These are phyloP conservation scores for Kregervanrija delftensis DNA, from an alignment of 805 yeast genomes.

Conservation along the genomic window DNA sequence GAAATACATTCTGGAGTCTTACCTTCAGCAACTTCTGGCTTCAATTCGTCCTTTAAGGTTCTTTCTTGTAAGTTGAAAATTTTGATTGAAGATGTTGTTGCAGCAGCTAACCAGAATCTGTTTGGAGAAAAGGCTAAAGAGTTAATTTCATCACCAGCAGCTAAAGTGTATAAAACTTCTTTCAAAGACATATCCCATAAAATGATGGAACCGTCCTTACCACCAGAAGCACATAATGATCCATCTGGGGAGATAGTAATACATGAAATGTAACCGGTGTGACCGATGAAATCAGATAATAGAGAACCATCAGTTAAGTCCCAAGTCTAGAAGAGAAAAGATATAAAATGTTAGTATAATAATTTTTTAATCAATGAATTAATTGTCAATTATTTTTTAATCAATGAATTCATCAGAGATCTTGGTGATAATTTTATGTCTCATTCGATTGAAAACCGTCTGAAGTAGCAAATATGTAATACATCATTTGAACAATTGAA, in stretches of 20 bases:
- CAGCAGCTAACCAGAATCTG: constrained; percentile 99
- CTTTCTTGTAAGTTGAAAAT: constrained; percentile 96
- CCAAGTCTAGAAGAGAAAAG: constrained; percentile 66
- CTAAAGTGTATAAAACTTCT: constrained; percentile 84
- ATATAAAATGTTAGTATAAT: constrained; percentile 15
- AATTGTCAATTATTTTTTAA: background rate
- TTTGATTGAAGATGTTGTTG: constrained; percentile 96
- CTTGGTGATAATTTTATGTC: constrained; percentile 96
- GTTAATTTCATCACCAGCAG: constrained; percentile 93
- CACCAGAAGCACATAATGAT: constrained; percentile 98
- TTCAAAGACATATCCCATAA: constrained; percentile 93
- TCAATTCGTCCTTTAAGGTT: constrained; percentile 90
- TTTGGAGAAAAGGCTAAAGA: constrained; percentile 99
- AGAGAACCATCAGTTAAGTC: constrained; percentile 68
- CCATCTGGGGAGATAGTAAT: constrained; percentile 99
- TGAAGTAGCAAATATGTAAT: constrained; percentile 97
- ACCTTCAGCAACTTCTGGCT: constrained; percentile 95
- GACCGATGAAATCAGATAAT: constrained; percentile 96
- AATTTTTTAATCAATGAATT: background rate
- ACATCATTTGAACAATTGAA: constrained; percentile 56
- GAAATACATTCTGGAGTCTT: constrained; percentile 98
- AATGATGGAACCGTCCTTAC: constrained; percentile 98
- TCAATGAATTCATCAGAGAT: constrained; percentile 69
- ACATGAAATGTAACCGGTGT: constrained; percentile 97
- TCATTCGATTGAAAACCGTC: constrained; percentile 84